phyloP scores from a whole-genome alignment of 441 rosid genomes.

The Kokia cookei region DNA sequence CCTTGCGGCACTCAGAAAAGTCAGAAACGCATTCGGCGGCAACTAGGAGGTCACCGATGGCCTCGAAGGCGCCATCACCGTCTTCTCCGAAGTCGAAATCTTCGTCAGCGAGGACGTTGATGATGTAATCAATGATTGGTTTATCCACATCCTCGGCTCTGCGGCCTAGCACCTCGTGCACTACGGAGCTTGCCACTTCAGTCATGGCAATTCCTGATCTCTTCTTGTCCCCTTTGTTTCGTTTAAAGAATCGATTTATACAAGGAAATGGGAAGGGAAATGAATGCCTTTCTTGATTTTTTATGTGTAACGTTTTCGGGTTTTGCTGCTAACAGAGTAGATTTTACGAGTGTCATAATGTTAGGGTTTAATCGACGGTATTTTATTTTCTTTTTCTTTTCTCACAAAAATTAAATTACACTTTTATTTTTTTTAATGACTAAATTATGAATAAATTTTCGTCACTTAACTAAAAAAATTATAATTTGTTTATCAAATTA shows the following conservation, averaged over 20 bases:
- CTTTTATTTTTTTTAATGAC: too few species aligned
- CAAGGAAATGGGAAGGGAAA: not conserved
- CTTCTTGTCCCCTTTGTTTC: not conserved
- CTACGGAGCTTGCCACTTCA: constrained; percentile 84
- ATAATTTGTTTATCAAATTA: too few species aligned
- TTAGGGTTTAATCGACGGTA: not conserved
- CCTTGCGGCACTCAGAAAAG: constrained; percentile 69
- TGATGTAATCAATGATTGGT: constrained; percentile 89
- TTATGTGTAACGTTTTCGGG: not conserved
- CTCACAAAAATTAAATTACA: too few species aligned
- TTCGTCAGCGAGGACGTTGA: constrained; percentile 95
- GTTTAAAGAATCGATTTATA: not conserved
- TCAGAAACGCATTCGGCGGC: constrained; percentile 83
- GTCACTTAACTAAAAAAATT: too few species aligned
- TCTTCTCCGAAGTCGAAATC: constrained; percentile 94
- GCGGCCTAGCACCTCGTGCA: constrained; percentile 78
- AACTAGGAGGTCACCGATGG: constrained; percentile 89
- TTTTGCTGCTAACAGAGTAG: not conserved
- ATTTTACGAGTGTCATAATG: not conserved
- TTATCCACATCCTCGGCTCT: constrained; percentile 61
- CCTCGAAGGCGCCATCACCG: constrained; percentile 90
- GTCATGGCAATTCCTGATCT: constrained; percentile 38
- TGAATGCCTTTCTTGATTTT: not conserved
- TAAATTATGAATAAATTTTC: too few species aligned
- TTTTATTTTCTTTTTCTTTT: too few species aligned